Percentiles rank a stretch among this genome's conserved stretches.
Evolutionary conservation across 371 early-diverging fungal species (phyloP).

Genomic region (Mucor piriformis): DNA sequence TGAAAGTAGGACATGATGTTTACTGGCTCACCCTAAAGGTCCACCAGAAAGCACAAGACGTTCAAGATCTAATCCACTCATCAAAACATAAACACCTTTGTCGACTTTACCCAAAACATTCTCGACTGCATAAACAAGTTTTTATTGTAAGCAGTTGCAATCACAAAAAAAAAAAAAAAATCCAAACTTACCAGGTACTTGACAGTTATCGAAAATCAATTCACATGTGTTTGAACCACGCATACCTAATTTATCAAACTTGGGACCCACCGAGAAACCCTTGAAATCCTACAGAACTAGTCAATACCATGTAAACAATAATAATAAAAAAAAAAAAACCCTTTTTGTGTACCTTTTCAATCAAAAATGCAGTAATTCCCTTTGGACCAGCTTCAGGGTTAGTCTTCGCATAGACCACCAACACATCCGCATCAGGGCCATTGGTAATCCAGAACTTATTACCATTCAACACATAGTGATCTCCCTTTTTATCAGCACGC

Average conservation of each 20-base stretch:
- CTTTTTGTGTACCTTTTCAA: slow-evolving; percentile 80
- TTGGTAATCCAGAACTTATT: slow-evolving; percentile 99
- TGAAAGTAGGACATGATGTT: slow-evolving; percentile 4
- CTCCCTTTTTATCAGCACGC: slow-evolving; percentile 84
- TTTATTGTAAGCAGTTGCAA: neutral
- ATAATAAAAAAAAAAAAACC: no score
- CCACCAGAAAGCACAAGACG: slow-evolving; percentile 92
- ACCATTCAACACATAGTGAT: slow-evolving; percentile 80
- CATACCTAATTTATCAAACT: slow-evolving; percentile 98
- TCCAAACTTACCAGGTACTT: slow-evolving; percentile 70
- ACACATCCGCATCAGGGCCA: slow-evolving; percentile 91
- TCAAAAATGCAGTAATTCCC: slow-evolving; percentile 93
- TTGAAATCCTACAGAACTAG: slow-evolving; percentile 66
- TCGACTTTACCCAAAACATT: slow-evolving; percentile 88
- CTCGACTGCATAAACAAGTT: slow-evolving; percentile 40
- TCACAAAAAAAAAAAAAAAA: neutral
- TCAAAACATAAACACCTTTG: slow-evolving; percentile 96
- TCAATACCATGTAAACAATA: no score
- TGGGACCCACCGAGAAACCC: slow-evolving; percentile 88
- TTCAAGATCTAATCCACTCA: slow-evolving; percentile 95
- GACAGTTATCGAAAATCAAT: slow-evolving; percentile 93
- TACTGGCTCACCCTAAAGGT: slow-evolving; percentile 92
- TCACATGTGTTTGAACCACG: slow-evolving; percentile 97
- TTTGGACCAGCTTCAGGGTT: slow-evolving; percentile 77
- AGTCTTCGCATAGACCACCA: slow-evolving; percentile 97